Conservation (phyloP, 192 early-diverging fungal genomes). For the Backusella liffmaniae region DNA sequence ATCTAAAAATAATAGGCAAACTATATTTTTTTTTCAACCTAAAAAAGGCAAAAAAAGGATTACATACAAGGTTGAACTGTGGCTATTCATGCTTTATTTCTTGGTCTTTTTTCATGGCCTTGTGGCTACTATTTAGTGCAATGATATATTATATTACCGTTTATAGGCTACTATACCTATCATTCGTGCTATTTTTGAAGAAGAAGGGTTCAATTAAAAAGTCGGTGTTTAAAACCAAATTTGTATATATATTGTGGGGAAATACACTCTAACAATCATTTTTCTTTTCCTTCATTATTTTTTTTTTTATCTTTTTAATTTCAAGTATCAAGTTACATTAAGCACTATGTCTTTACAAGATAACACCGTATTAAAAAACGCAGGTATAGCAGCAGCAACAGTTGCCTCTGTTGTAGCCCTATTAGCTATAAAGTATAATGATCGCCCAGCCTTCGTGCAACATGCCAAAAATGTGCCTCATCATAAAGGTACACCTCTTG, state of each 20-base stretch:
- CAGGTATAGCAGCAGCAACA: not conserved
- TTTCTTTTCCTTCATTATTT: not conserved
- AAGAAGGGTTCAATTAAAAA: not conserved
- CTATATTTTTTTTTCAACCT: not conserved
- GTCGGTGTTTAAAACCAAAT: not conserved
- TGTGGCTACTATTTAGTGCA: not conserved
- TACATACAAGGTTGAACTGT: not conserved
- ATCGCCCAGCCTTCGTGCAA: conserved; percentile 23
- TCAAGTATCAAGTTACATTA: not conserved
- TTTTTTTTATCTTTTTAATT: not conserved
- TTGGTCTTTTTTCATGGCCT: not conserved
- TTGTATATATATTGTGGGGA: not conserved
- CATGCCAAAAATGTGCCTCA: not conserved
- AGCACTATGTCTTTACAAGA: not conserved
- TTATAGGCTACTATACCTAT: not conserved
- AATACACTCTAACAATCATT: not conserved
- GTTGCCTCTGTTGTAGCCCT: not conserved
- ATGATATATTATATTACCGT: not conserved
- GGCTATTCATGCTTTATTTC: not conserved
- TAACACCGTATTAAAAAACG: not conserved
- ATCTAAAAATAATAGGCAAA: no score
- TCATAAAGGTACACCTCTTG: conserved; percentile 15
- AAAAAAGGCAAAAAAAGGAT: not conserved
- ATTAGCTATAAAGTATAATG: conserved; percentile 26
- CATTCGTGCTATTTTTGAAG: not conserved